A percentile compares a stretch with the other conserved stretches of the same genome.
Evolutionary conservation across 202 grass and related monocot genomes (phyloP).

Genomic region (Dendrocalamus latiflorus): DNA sequence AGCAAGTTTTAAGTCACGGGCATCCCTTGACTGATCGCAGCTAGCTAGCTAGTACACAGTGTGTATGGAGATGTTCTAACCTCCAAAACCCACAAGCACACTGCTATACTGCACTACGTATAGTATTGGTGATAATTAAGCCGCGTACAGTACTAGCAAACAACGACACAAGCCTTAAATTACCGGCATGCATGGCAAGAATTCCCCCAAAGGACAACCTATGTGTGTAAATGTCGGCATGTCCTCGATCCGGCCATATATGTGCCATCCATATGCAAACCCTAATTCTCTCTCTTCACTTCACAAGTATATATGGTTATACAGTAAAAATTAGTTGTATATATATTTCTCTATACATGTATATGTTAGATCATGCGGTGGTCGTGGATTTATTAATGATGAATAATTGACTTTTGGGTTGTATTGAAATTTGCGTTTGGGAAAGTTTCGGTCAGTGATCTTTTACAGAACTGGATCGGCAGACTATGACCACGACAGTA

Average conservation of each 20-base stretch:
- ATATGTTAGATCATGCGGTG: no score
- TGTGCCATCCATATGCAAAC: not conserved
- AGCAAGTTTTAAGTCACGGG: not conserved
- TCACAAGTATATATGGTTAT: not conserved
- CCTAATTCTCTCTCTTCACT: not conserved
- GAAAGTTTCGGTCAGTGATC: no score
- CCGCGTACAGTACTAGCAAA: not conserved
- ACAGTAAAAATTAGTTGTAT: not conserved
- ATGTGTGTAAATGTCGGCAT: constrained; percentile 10
- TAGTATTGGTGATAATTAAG: not conserved
- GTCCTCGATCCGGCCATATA: not conserved
- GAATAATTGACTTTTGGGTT: no score
- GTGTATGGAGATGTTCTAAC: no score
- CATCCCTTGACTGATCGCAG: constrained; percentile 10
- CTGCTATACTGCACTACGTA: no score
- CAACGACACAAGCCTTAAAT: constrained; percentile 27
- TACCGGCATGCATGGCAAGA: constrained; percentile 33
- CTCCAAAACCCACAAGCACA: not conserved
- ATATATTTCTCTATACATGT: no score
- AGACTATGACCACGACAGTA: no score
- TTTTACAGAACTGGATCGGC: no score
- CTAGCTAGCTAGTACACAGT: not conserved
- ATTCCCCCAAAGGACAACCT: constrained; percentile 42
- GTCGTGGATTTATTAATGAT: no score
- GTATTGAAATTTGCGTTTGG: no score